These are phyloP conservation scores for Adansonia grandidieri DNA, from an alignment of 441 rosid species.

Conservation along the genomic window DNA sequence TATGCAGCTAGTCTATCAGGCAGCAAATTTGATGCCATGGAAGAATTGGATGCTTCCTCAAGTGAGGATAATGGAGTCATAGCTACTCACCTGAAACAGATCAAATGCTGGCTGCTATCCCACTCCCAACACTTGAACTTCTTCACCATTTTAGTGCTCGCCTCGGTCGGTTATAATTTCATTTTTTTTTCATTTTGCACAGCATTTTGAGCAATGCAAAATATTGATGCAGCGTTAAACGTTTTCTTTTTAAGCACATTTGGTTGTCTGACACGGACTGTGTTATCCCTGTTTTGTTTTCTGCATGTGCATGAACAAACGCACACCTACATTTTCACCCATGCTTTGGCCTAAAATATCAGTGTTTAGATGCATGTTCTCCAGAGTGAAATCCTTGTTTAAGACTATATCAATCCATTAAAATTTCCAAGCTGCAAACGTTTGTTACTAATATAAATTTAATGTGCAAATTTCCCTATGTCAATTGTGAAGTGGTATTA, in stretches of 20 bases:
- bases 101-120: slow-evolving; percentile 73
- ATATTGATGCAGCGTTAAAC: background rate
- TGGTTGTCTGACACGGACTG: background rate
- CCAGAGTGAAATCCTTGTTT: background rate
- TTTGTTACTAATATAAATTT: background rate
- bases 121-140: slow-evolving; percentile 88
- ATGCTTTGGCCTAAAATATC: background rate
- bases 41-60: slow-evolving; percentile 66
- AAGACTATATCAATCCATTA: background rate
- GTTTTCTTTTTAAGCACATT: background rate
- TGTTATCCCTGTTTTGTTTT: background rate
- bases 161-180: slow-evolving; percentile 67
- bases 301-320: background rate
- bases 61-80: slow-evolving; percentile 58
- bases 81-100: slow-evolving; percentile 49
- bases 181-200: background rate
- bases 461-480: background rate
- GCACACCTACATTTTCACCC: background rate
- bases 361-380: slow-evolving; percentile 21
- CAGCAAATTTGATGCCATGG: slow-evolving; percentile 63
- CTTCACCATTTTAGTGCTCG: slow-evolving; percentile 84
- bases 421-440: background rate
- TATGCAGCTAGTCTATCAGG: slow-evolving; percentile 81
- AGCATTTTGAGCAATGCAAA: background rate
- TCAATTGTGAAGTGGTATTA: background rate